Base-by-base conservation (phyloP, 1,139 yeast genomes). In the Diutina pseudorugosa region DNA sequence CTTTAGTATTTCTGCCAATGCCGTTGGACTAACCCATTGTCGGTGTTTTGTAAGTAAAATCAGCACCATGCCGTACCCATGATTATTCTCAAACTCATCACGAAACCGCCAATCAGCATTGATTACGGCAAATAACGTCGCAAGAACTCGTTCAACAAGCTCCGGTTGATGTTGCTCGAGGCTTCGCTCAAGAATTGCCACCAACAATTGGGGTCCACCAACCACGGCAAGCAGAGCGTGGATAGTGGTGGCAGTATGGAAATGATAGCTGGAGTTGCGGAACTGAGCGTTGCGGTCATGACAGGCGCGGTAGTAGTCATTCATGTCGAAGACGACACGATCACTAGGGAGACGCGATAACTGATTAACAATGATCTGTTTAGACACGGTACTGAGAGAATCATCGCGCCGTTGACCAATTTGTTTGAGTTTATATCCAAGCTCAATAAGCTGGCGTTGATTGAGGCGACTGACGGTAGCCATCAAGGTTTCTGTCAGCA, bases 71-170 rank as follows among this genome's bases (percentile, higher is more conserved):
- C 72, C 73, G 55, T 70, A 73, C 1, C 79, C 78, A 57, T 69
- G 69, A n/a, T 64, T 59, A 52, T 68, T 69, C 53, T 73, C 78
- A 56, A 74, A 73, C 54, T 74, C 78, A 54, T 70, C 69, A 51
- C 62, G 58, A 44, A 73, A 58, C 48, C 76, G 58, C 75, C 77
- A 72, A 55, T 70, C 64, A 51, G 66, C 65, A 18, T 63, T 59
- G n/a, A 72, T 54, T 5, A 67, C 55, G 1, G 59, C 57, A 20
- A 73, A 62, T 18, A 73, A 55, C 2, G 71, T 52, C 3, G 60
- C 55, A 25, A 73, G 65, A 53, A 3, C 62, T 54, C 51, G 67
- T 69, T 33, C 68, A 54, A 6, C 52, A 51, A 16, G 53, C 18
- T 14, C 41, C 51, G 54, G 12, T 50, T 53, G 36, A n/a, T 14